Base-by-base conservation (phyloP, 2,329 filamentous ascomycete genomes). In the Scytalidium lignicola region DNA sequence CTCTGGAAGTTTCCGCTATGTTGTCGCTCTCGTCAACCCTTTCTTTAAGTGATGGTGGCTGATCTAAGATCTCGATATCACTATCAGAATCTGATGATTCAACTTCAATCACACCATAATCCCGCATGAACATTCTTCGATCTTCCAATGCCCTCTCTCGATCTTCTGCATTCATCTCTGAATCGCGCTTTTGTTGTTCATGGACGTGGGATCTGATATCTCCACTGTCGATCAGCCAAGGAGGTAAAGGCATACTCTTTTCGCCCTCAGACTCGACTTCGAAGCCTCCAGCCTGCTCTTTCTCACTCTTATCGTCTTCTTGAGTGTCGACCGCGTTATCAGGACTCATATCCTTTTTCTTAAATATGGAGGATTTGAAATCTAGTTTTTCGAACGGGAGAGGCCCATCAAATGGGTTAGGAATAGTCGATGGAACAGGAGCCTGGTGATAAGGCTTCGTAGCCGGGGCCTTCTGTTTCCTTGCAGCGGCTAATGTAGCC, bases 321-420 rank as follows among this genome's bases (percentile, higher is more conserved):
- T 55, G 41, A 12, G 46, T 39, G 9, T 26, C 23, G 53, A 43
- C n/a, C 53, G 46, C 49, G 41, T 59, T 59, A 9, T 64, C 55
- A 1, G 50, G 47, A 6, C 57, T 52, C 8, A 29, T 8, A n/a
- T 41, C 57, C 48, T 71, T 74, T 54, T 72, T 74, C 4, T 67
- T 68, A 51, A 82, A 83, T 2, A 83, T 71, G 1, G 75, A 78
- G 2, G 80, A 84, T 46, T 80, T 83, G 74, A 79, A 83, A 41
- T 86, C 82, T 1, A 96, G 75, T 62, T 90, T 92, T 58, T 96
- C 90, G 61, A 99, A 99, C 0, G 93, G 93, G 4, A 99, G 68
- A 0, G 91, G 90, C 0, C 92, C 92, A 55, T 81, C 80, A 61
- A 95, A 87, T 2, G 80, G 74, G 57, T 82, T 81, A 55, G 79